Conservation (phyloP, 768 basidiomycete species). For the Trametes elegans region DNA sequence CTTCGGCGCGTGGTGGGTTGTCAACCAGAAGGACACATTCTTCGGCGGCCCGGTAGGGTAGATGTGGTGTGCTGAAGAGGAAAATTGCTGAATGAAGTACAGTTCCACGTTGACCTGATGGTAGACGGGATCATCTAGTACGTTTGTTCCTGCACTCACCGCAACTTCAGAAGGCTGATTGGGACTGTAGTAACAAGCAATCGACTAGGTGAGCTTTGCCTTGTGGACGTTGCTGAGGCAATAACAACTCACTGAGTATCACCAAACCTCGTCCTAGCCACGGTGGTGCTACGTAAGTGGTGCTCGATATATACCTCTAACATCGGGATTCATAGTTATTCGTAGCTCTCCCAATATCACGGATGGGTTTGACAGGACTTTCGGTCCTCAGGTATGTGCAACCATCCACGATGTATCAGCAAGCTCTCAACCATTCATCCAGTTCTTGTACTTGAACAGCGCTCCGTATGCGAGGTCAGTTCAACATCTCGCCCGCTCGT, state of each 20-base stretch:
- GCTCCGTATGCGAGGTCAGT: slow-evolving; percentile 5
- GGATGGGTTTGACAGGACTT: slow-evolving; percentile 30
- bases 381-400: slow-evolving; percentile 26
- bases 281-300: slow-evolving; percentile 14
- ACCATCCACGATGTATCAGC: too few species aligned
- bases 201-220: slow-evolving; percentile 16
- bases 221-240: too few species aligned
- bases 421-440: background rate
- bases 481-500: background rate
- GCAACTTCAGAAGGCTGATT: too few species aligned
- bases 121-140: slow-evolving; percentile 23
- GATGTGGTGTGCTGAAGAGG: too few species aligned
- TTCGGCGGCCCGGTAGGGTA: slow-evolving; percentile 20
- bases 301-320: background rate
- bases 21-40: slow-evolving; percentile 29
- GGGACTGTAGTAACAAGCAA: slow-evolving; percentile 12
- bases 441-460: slow-evolving; percentile 21
- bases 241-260: too few species aligned
- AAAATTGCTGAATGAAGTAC: background rate
- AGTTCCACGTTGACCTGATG: slow-evolving; percentile 21
- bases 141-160: background rate
- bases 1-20: slow-evolving; percentile 31
- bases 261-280: background rate
- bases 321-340: background rate
- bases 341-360: slow-evolving; percentile 27